Base-by-base conservation (phyloP, 73 alveolate genomes). In the Paramecium tetraurelia region DNA sequence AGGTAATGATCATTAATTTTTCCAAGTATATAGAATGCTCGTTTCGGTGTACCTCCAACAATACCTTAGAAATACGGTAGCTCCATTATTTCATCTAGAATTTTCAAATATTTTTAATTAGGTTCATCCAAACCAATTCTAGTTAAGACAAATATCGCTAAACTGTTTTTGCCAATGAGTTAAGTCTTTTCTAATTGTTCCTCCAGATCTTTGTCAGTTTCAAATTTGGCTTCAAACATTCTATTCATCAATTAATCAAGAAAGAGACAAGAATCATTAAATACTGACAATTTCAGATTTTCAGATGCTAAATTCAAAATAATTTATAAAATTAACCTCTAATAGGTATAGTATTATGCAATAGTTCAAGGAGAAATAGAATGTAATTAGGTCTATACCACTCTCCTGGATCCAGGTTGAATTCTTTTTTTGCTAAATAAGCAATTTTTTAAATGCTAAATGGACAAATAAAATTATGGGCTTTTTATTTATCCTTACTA, bases 381-480 rank as follows among this genome's bases (percentile, higher is more conserved):
- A 89, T 89, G 35, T 83, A 59, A 22, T 70, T 89, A 11, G 94
- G 94, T 48, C 59, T 89, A 40, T 89, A 89, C 94, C 94, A 89
- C 11, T 89, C 89, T 0, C 94, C 94, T 18, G 94, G 94, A 24
- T 70, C 46, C 41, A 89, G 20, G 4, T 89, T 70, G 33, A 89
- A 89, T 20, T 89, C 94, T 14, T 41, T 40, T n/a, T 41, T 46
- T 6, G 94, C 94, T 6, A 63, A 46, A 48, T 71, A 70, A 5
- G 92, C 86, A 24, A 89, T 89, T 38, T 89, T 89, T 89, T 89
- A 70, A 43, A 89, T 89, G 50, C 92, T 70, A 35, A 70, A 89
- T 24, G 94, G 94, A 40, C 84, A 77, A 11, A 89, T 22, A 29
- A 80, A 44, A 24, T 14, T 9, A 8, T 41, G 68, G 8, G 22